Base-by-base conservation (phyloP, 2,329 filamentous ascomycete genomes). In the Annulohypoxylon truncatum region DNA sequence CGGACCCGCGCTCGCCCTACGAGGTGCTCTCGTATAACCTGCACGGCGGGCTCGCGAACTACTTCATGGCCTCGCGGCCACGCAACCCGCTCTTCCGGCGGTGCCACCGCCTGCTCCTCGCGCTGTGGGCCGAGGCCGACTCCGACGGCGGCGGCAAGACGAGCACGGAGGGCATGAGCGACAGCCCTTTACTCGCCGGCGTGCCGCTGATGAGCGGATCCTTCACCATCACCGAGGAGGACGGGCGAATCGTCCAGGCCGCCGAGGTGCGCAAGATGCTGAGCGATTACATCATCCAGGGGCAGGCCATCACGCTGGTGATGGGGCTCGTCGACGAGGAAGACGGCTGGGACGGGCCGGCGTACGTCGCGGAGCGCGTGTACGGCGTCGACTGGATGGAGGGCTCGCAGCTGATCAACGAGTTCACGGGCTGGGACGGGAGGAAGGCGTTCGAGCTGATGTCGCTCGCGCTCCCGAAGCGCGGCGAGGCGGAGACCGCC, bases 261-360 rank as follows among this genome's bases (percentile, higher is more conserved):
- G 79, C 83, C 5, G 81, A 81, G 29, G 71, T 77, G 10, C 78
- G 78, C 35, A 77, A 73, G 57, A 77, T 83, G 67, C 77, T 88
- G 70, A 83, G 82, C 2, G 85, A 89, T 69, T 89, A 88, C 67
- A 86, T 87, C 59, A 82, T 84, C 40, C 85, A 89, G 65, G 85
- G 84, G 2, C 85, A 87, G 64, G 83, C 79, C 2, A 80, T 86
- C 66, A 80, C 79, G 5, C 76, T 84, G 74, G 85, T 83, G 0
- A 82, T 86, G 81, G 81, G 82, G 1, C 80, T 85, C 4, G 71
- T 86, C 0, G 85, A 88, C 64, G 76, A 80, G 2, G 80, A 82
- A 28, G 82, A 80, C 28, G 77, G 73, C 0, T 89, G 86, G 86
- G 75, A 88, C 71, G 85, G 86, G 1, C 85, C 86, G 0, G 73